Conservation (phyloP, 345 rosid species). For the Corchorus capsularis region DNA sequence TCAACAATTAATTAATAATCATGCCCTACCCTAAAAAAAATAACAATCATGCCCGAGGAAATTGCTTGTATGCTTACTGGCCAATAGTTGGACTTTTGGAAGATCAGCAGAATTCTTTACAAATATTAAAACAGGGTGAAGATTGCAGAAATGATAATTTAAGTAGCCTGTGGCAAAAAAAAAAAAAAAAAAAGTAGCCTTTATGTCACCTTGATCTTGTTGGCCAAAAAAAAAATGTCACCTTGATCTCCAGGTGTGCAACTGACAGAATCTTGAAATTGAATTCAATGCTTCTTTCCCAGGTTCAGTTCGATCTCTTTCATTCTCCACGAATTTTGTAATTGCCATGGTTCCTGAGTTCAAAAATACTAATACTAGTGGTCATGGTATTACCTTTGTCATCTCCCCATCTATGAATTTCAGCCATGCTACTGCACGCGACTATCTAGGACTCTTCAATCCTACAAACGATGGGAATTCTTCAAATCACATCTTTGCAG, state of each 20-base stretch:
- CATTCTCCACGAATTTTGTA: constrained; percentile 49
- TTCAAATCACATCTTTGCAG: constrained; percentile 50
- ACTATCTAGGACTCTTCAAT: constrained; percentile 57
- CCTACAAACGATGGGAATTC: constrained; percentile 34
- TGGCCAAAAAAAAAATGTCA: too few relatives aligned
- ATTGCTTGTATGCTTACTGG: neutral
- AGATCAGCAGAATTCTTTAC: neutral
- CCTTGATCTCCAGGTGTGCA: neutral
- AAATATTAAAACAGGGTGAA: neutral
- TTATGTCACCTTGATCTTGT: too few relatives aligned
- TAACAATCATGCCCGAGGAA: neutral
- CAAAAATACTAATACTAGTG: constrained; percentile 9
- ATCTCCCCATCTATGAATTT: constrained; percentile 42
- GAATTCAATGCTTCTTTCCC: too few relatives aligned
- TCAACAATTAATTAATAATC: too few relatives aligned
- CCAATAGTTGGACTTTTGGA: neutral
- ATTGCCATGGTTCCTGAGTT: constrained; percentile 36
- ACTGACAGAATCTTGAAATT: neutral
- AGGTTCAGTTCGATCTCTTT: constrained; percentile 18
- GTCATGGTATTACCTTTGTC: constrained; percentile 51
- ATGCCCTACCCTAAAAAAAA: too few relatives aligned
- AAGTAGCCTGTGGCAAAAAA: too few relatives aligned
- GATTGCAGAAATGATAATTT: neutral
- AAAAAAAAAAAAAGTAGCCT: too few relatives aligned
- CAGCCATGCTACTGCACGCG: constrained; percentile 4